Percentiles rank a stretch among this genome's conserved stretches.
phyloP scores from a whole-genome alignment of 2,329 filamentous ascomycete genomes.

The Apiospora phragmitis region DNA sequence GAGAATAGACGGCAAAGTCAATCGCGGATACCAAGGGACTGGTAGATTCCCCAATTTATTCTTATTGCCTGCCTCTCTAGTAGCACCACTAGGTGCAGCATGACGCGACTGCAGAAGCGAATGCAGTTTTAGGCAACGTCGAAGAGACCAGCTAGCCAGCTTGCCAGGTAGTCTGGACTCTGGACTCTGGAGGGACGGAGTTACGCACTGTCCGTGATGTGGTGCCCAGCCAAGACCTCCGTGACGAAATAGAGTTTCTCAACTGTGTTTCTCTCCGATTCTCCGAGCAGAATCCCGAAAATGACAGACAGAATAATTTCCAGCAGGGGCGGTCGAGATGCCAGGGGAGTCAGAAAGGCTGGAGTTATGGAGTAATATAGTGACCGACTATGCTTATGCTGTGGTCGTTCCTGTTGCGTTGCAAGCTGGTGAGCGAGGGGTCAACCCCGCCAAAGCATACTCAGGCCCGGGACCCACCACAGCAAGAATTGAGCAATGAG shows the following conservation, averaged over 20 bases:
- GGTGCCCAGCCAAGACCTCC: not conserved
- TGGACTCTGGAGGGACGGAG: not conserved
- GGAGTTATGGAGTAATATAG: not conserved
- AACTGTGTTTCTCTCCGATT: constrained; percentile 1
- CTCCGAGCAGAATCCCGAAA: not conserved
- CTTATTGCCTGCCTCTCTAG: not conserved
- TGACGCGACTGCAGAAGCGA: constrained; percentile 6
- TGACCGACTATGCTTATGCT: not conserved
- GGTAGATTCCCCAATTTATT: constrained; percentile 3
- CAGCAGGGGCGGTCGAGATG: not conserved
- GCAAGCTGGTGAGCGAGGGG: not conserved
- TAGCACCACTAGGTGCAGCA: no score
- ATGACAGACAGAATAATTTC: not conserved
- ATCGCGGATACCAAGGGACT: constrained; percentile 9
- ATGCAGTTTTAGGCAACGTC: not conserved
- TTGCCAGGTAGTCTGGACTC: not conserved
- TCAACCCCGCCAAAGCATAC: constrained; percentile 5
- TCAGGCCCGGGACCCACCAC: not conserved
- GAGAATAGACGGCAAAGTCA: not conserved
- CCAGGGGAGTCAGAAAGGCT: not conserved
- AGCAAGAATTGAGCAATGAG: constrained; percentile 6
- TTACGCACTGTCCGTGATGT: not conserved
- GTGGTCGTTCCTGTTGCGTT: not conserved
- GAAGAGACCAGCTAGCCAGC: not conserved
- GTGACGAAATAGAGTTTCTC: not conserved